Percentiles rank a stretch among this genome's conserved stretches.
Conservation (phyloP, 345 rosid genomes). For the Melaleuca alternifolia region DNA sequence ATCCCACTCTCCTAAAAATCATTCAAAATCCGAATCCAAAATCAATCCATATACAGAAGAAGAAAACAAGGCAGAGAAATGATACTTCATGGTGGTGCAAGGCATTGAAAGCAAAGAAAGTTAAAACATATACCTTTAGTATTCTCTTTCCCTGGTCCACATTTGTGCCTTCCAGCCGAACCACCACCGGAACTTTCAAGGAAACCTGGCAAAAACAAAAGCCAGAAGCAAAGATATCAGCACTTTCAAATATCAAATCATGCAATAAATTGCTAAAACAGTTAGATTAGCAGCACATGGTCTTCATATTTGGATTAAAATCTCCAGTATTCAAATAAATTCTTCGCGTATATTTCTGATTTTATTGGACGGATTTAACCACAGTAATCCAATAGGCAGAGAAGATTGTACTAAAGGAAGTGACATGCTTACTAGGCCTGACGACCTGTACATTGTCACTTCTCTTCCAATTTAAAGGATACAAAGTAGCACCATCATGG, state of each 20-base stretch:
- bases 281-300: neutral
- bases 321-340: neutral
- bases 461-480: neutral
- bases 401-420: neutral
- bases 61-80: neutral
- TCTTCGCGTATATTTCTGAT: neutral
- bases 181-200: slow-evolving; percentile 67
- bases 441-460: neutral
- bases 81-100: neutral
- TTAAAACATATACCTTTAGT: slow-evolving; percentile 43
- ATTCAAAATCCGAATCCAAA: neutral
- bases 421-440: neutral
- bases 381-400: neutral
- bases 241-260: neutral
- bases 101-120: neutral
- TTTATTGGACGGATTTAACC: neutral
- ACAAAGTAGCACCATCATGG: neutral
- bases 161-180: slow-evolving; percentile 37
- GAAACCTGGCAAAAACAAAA: slow-evolving; percentile 40
- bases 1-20: slow-evolving; percentile 79
- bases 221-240: neutral
- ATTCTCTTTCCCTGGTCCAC: slow-evolving; percentile 85
- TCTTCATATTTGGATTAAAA: neutral
- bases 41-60: neutral
- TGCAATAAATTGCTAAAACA: neutral